Percentiles rank a stretch among this genome's conserved stretches.
Evolutionary conservation across 2,329 filamentous ascomycete genomes (phyloP).

Genomic region (Xylariomycetidae sp.): DNA sequence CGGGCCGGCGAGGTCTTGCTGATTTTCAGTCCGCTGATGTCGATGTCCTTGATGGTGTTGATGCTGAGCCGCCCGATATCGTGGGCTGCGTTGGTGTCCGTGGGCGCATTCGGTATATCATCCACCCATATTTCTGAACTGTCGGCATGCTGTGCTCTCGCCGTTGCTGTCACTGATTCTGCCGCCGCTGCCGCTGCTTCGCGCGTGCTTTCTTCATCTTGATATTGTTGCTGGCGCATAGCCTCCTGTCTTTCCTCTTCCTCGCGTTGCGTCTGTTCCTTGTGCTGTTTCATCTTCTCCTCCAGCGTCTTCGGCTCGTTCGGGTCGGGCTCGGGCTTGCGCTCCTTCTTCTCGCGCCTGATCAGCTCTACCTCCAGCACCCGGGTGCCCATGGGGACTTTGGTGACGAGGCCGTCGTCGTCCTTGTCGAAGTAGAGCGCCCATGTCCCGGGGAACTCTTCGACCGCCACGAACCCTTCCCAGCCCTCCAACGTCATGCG

Average conservation of each 20-base stretch:
- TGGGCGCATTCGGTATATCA: too few species aligned
- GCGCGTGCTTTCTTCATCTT: constrained; percentile 7
- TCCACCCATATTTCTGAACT: too few species aligned
- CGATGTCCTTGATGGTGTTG: too few species aligned
- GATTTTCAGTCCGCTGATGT: too few species aligned
- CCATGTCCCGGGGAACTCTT: constrained; percentile 39
- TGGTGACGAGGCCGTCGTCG: constrained; percentile 38
- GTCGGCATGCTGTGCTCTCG: constrained; percentile 1
- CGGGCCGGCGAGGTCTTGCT: too few species aligned
- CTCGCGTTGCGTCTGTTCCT: constrained; percentile 18
- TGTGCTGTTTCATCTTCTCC: constrained; percentile 25
- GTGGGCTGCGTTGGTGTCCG: too few species aligned
- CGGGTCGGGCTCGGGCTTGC: constrained; percentile 20
- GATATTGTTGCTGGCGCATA: constrained; percentile 5
- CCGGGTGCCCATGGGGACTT: constrained; percentile 40
- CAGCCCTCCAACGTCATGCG: constrained; percentile 44
- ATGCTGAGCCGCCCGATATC: too few species aligned
- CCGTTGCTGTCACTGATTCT: constrained; percentile 1
- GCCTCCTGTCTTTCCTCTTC: constrained; percentile 17
- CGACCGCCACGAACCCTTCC: constrained; percentile 46
- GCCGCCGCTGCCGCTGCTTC: too few species aligned
- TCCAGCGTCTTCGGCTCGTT: constrained; percentile 22
- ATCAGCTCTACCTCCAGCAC: constrained; percentile 53
- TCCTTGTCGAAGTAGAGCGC: constrained; percentile 44
- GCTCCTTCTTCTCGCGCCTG: constrained; percentile 46